Base-by-base conservation (phyloP, 2,329 filamentous ascomycete genomes). In the Phyllosticta citribraziliensis region DNA sequence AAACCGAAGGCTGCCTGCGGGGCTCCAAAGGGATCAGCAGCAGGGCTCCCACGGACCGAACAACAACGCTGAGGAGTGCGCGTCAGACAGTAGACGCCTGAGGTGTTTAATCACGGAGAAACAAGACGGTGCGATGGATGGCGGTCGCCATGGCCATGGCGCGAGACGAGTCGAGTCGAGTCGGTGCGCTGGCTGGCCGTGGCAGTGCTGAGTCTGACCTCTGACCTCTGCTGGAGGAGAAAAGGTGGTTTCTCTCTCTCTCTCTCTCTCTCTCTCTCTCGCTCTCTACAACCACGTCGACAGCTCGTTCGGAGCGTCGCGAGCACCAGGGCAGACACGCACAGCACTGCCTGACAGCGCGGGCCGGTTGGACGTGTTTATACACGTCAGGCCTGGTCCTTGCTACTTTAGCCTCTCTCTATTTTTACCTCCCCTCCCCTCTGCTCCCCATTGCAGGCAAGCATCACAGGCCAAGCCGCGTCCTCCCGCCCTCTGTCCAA, bases 21-120 rank as follows among this genome's bases (percentile, higher is more conserved):
- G 58, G 58, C 58, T 56, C 53, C 51, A 53, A 60, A 52, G 22
- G 52, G 58, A 61, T 61, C 58, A 61, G 58, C 58, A 56, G 54
- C 19, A 24, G 19, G 19, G 52, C 52, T 55, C 12, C 50, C 50
- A 40, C 33, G 33, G 33, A 40, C 33, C 33, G 33, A 40, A 17
- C 11, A 12, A 5, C 33, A 40, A 40, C 33, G 12, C 33, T 12
- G 33, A 12, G 6, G 6, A 30, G 9, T 6, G 27, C 9, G 27
- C 6, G 27, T 30, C 6, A 30, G 8, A 27, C 9, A 5, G 27
- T 30, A 30, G 27, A 30, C 9, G 27, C 22, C 22, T 22, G 22
- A 22, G 27, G 8, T 30, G 9, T 30, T 40, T 14, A 40, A 14
- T 40, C 33, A 40, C 10, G 33, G 9, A 40, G 33, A 40, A 40